These are phyloP conservation scores for Kodamaea suecica DNA, from an alignment of 1,139 yeast genomes.

Conservation along the genomic window DNA sequence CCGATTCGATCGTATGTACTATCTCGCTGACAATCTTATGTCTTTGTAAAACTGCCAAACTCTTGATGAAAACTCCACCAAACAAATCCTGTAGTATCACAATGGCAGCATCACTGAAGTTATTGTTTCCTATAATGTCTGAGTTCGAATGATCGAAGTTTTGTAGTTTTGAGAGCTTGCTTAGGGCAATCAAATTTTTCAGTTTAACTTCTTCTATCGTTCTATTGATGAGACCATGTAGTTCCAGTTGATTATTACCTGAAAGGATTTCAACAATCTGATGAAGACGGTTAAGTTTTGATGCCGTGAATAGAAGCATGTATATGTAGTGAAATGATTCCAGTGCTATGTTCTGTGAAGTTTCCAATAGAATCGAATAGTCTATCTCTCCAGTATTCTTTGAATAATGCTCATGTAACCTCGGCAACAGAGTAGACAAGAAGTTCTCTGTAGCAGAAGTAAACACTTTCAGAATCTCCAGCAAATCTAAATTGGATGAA, in stretches of 20 bases:
- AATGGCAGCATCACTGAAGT: conserved; percentile 48
- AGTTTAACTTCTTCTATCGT: conserved; percentile 63
- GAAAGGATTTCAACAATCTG: conserved; percentile 56
- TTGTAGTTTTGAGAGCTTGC: conserved; percentile 29
- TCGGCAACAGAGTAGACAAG: conserved; percentile 30
- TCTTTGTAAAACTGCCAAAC: conserved; percentile 63
- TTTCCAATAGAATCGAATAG: conserved; percentile 29
- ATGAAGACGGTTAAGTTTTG: conserved; percentile 60
- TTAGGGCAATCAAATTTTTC: conserved; percentile 33
- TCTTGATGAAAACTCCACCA: conserved; percentile 61
- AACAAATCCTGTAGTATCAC: conserved; percentile 66
- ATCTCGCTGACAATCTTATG: conserved; percentile 66
- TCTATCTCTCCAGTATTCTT: conserved; percentile 24
- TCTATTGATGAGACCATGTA: conserved; percentile 52
- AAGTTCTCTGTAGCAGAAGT: conserved; percentile 43
- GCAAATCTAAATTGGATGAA: conserved; percentile 56
- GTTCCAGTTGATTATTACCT: conserved; percentile 41
- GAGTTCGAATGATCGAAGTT: conserved; percentile 7
- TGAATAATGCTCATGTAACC: conserved; percentile 27
- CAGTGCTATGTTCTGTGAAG: conserved; percentile 27
- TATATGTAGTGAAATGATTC: conserved; percentile 58
- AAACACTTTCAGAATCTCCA: conserved; percentile 49
- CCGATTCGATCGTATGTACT: conserved; percentile 19
- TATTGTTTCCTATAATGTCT: conserved; percentile 25
- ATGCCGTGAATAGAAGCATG: conserved; percentile 55